Percentiles rank a stretch among this genome's conserved stretches.
Conservation (phyloP, 73 alveolate species). For the Paramecium sonneborni region DNA sequence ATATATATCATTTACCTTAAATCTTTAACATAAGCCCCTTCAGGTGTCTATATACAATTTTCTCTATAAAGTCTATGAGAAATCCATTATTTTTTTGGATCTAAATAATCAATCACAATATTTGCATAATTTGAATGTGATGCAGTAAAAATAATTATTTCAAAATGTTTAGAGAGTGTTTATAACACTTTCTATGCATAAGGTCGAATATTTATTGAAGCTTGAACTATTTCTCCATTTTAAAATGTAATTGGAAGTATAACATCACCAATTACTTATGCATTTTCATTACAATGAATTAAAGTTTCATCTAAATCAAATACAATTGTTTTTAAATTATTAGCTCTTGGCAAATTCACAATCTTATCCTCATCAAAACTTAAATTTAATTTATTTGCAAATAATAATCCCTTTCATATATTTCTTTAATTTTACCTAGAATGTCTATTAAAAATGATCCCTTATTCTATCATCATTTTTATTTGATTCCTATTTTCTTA, state of each 20-base stretch:
- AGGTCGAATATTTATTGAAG: slow-evolving; percentile 93
- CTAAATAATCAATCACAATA: slow-evolving; percentile 92
- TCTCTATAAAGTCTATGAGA: slow-evolving; percentile 90
- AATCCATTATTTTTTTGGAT: slow-evolving; percentile 87
- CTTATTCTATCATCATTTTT: slow-evolving; percentile 23
- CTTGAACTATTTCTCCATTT: slow-evolving; percentile 69
- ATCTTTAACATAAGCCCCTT: slow-evolving; percentile 91
- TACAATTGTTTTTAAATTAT: slow-evolving; percentile 52
- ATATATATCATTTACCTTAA: slow-evolving; percentile 56
- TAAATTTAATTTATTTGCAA: background rate
- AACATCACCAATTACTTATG: slow-evolving; percentile 53
- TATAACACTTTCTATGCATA: slow-evolving; percentile 83
- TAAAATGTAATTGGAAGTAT: slow-evolving; percentile 64
- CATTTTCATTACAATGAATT: slow-evolving; percentile 64
- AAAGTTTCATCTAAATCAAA: slow-evolving; percentile 69
- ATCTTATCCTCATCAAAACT: slow-evolving; percentile 48
- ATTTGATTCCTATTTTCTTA: background rate
- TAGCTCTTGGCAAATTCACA: slow-evolving; percentile 37
- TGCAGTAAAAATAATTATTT: slow-evolving; percentile 93
- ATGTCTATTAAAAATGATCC: slow-evolving; percentile 50
- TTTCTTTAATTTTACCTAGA: background rate
- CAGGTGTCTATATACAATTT: slow-evolving; percentile 86
- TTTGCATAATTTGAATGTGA: slow-evolving; percentile 94
- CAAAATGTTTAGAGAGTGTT: slow-evolving; percentile 80
- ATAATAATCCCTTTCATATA: slow-evolving; percentile 36